Percentiles rank a stretch among this genome's conserved stretches.
Conservation (phyloP, 257 asterid species). For the Striga asiatica region DNA sequence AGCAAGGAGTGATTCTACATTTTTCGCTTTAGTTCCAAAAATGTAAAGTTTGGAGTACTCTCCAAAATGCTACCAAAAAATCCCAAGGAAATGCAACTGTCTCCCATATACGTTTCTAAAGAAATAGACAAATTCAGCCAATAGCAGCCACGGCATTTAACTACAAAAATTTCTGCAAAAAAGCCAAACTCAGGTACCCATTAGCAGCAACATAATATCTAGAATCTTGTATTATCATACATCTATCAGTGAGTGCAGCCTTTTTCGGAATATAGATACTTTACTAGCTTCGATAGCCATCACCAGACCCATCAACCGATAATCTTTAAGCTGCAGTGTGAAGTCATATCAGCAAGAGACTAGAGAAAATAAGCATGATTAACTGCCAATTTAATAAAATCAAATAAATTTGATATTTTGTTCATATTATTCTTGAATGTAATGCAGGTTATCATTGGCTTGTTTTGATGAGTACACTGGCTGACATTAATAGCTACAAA, state of each 20-base stretch:
- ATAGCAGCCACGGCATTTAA: background rate
- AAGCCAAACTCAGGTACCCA: background rate
- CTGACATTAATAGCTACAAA: no score
- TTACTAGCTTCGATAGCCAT: constrained; percentile 73
- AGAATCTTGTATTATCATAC: constrained; percentile 26
- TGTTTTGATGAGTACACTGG: no score
- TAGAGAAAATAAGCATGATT: no score
- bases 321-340: constrained; percentile 58
- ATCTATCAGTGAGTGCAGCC: constrained; percentile 49
- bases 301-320: constrained; percentile 55
- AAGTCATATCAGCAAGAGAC: constrained; percentile 3
- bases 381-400: no score
- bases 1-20: no score
- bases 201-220: background rate
- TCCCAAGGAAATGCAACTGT: background rate
- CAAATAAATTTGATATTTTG: no score
- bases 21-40: no score
- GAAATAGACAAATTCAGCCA: background rate
- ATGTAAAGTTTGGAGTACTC: no score
- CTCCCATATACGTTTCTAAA: background rate
- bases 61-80: no score
- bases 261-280: constrained; percentile 38
- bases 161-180: constrained; percentile 11
- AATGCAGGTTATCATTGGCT: no score
- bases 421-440: no score